Evolutionary conservation across 805 yeast species (phyloP), one percentile per base, ranked within the genome.

Genomic region (Pichia scutulata): DNA sequence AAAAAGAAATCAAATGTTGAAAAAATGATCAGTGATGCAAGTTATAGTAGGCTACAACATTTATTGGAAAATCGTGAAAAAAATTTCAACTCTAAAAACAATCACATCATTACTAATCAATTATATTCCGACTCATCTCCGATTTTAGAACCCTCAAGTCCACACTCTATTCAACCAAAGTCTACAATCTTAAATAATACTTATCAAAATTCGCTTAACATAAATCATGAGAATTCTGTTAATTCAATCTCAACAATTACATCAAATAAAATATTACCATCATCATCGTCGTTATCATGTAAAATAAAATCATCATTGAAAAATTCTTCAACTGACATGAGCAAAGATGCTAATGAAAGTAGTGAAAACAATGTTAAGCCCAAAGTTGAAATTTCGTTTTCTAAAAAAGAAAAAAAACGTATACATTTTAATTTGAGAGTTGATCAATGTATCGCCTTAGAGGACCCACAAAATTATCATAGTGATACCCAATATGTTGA

Each of bases 381-480:
- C 7, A 7, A 12, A 4, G 8, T 24, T 57, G 22, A 22, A 25
- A 10, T 1, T 25, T 12, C 33, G 14, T 3, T n/a, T 25, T 26
- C 41, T 18, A 49, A 49, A 22, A 72, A 71, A 50, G 68, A 64
- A 37, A 74, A 70, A 56, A 78, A 95, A 53, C 95, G 79, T 58
- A 90, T 93, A 54, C 98, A 90, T 67, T 93, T 93, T 70, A 93
- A 85, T 65, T 95, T 89, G 63, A 81, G 89, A 48, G 99, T 93
- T 30, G 90, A 89, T 65, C 99, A 93, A 67, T 93, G 99, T 67
- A 82, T 87, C 54, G 90, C 96, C 0, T 64, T 90, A 12, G 81
- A 76, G 51, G 62, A 62, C 13, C 37, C 39, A 10, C 18, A 37
- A n/a, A 46, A 25, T 26, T 22, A 30, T 43, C 25, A 48, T 18